Conservation (phyloP, 768 basidiomycete genomes). For the Saitozyma sp. region DNA sequence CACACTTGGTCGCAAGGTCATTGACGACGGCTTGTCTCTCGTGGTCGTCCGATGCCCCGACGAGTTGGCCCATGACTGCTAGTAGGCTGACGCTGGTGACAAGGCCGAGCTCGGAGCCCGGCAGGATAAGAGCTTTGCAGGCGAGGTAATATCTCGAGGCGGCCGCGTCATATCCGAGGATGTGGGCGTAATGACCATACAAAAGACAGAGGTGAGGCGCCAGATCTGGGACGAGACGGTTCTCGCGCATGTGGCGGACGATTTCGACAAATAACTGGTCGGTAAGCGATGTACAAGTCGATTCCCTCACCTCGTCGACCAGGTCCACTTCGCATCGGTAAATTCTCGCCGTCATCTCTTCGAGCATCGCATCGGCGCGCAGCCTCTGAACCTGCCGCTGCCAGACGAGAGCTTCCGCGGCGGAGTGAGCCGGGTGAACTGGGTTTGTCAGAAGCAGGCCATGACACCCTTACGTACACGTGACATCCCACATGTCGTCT, state of each 20-base stretch:
- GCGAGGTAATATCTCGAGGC: slow-evolving; percentile 32
- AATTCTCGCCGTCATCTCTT: slow-evolving; percentile 25
- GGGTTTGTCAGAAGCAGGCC: neutral
- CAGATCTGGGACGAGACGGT: slow-evolving; percentile 19
- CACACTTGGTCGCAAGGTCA: slow-evolving; percentile 19
- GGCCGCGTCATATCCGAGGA: slow-evolving; percentile 17
- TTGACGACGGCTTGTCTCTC: slow-evolving; percentile 8
- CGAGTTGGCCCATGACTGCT: slow-evolving; percentile 11
- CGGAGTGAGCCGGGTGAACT: neutral
- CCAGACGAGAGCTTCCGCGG: slow-evolving; percentile 4
- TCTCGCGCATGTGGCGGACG: slow-evolving; percentile 12
- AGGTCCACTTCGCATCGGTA: slow-evolving; percentile 22
- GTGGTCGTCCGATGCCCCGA: slow-evolving; percentile 7
- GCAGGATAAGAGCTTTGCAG: slow-evolving; percentile 10
- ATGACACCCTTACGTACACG: slow-evolving; percentile 25
- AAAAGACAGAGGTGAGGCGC: slow-evolving; percentile 39
- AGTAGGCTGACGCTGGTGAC: slow-evolving; percentile 29
- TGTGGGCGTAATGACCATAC: slow-evolving; percentile 30
- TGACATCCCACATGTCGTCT: slow-evolving; percentile 41
- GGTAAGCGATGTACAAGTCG: neutral
- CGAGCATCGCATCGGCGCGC: slow-evolving; percentile 33
- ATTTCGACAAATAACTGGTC: slow-evolving; percentile 6
- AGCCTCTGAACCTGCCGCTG: slow-evolving; percentile 16
- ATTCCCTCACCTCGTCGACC: slow-evolving; percentile 21
- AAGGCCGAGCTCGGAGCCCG: slow-evolving; percentile 30